These are phyloP conservation scores for Cerioporus squamosus DNA, from an alignment of 1,284 basidiomycete genomes.

Conservation along the genomic window DNA sequence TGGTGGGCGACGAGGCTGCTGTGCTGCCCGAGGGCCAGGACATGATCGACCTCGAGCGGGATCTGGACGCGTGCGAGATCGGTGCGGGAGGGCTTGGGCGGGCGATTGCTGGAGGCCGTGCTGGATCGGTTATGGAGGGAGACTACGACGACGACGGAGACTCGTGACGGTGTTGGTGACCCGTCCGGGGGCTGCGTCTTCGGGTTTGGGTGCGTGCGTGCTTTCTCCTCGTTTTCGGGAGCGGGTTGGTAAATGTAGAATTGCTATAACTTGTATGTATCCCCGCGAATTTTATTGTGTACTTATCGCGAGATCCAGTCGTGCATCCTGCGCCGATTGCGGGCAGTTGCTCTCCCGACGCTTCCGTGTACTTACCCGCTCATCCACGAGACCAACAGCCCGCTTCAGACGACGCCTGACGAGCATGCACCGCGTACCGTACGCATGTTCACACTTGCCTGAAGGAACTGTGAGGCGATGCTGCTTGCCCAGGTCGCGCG, in stretches of 20 bases:
- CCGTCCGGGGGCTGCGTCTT: not conserved
- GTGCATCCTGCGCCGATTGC: not conserved
- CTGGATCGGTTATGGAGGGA: constrained; percentile 27
- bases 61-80: constrained; percentile 38
- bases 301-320: not conserved
- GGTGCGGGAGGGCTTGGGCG: constrained; percentile 26
- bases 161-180: not conserved
- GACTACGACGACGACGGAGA: constrained; percentile 38
- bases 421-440: not conserved
- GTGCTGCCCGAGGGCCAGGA: constrained; percentile 28
- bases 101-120: constrained; percentile 7
- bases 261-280: constrained; percentile 1
- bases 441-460: too few species aligned
- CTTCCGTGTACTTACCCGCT: not conserved
- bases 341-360: not conserved
- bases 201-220: not conserved
- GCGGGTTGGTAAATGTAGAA: not conserved
- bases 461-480: constrained; percentile 3
- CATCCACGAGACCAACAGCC: not conserved
- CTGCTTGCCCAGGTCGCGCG: constrained; percentile 2
- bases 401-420: not conserved
- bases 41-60: constrained; percentile 35
- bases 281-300: not conserved
- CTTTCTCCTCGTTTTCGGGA: not conserved
- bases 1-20: constrained; percentile 30